phyloP scores from a whole-genome alignment of 2,329 filamentous ascomycete species.

The Orbilia quercus region DNA sequence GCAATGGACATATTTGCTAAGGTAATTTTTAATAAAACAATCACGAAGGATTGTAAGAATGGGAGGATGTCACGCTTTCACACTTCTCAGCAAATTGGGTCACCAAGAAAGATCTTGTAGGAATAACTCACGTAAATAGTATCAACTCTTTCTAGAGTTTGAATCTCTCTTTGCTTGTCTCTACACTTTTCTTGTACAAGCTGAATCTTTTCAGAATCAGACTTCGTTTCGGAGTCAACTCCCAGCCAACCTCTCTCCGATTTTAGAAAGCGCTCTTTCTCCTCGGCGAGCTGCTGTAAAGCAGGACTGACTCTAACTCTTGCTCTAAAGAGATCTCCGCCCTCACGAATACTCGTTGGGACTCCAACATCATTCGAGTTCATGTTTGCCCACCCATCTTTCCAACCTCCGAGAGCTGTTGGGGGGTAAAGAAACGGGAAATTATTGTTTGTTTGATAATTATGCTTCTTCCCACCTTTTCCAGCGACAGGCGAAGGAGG shows the following conservation, averaged over 20 bases:
- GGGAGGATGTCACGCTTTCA: constrained; percentile 78
- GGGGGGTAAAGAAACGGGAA: constrained; percentile 98
- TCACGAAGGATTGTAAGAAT: constrained; percentile 89
- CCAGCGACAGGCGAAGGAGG: constrained; percentile 86
- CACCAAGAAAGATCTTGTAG: neutral
- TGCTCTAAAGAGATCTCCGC: constrained; percentile 88
- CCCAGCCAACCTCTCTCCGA: constrained; percentile 87
- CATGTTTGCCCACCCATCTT: constrained; percentile 78
- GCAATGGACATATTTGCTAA: constrained; percentile 88
- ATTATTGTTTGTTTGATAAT: constrained; percentile 98
- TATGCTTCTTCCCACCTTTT: constrained; percentile 92
- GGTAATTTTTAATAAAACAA: constrained; percentile 89
- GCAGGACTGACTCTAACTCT: constrained; percentile 91
- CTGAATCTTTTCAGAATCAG: constrained; percentile 64
- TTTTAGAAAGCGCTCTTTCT: constrained; percentile 88
- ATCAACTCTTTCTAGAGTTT: constrained; percentile 79
- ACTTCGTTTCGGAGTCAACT: constrained; percentile 60
- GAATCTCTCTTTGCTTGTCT: constrained; percentile 70
- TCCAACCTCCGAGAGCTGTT: constrained; percentile 78
- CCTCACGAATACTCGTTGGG: constrained; percentile 92
- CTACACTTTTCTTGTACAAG: constrained; percentile 62
- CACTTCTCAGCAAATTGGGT: neutral
- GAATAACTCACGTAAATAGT: constrained; percentile 79
- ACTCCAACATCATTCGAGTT: constrained; percentile 86
- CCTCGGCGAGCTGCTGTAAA: constrained; percentile 93